These are phyloP conservation scores for Leccinum aurantiacum DNA, from an alignment of 768 basidiomycete genomes.

Conservation along the genomic window DNA sequence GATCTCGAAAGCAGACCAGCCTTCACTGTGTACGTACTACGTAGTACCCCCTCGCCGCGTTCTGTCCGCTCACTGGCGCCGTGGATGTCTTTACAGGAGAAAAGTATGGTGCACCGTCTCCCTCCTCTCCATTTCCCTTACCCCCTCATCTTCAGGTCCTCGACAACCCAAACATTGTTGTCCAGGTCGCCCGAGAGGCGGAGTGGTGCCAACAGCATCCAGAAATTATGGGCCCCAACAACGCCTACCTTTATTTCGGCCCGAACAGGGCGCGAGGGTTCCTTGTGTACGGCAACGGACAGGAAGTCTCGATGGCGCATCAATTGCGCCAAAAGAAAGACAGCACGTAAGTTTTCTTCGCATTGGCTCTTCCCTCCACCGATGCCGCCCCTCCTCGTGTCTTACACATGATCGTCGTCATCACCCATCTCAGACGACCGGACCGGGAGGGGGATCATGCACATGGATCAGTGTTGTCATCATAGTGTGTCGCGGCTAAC, in stretches of 20 bases:
- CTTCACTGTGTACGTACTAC: slow-evolving; percentile 61
- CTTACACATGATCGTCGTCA: neutral
- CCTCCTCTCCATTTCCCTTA: neutral
- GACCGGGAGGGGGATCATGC: neutral
- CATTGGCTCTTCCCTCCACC: neutral
- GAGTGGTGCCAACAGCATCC: slow-evolving; percentile 69
- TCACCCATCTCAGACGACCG: neutral
- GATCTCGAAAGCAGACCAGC: slow-evolving; percentile 64
- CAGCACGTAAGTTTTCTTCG: slow-evolving; percentile 55
- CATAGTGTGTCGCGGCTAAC: neutral
- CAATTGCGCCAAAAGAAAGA: slow-evolving; percentile 58
- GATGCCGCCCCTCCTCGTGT: neutral
- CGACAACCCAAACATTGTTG: slow-evolving; percentile 57
- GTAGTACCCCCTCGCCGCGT: neutral
- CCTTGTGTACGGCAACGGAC: slow-evolving; percentile 67
- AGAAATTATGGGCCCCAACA: slow-evolving; percentile 77
- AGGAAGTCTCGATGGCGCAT: slow-evolving; percentile 55
- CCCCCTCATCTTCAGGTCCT: slow-evolving; percentile 42
- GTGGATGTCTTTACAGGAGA: slow-evolving; percentile 13
- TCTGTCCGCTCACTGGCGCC: slow-evolving; percentile 5
- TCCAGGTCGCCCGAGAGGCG: slow-evolving; percentile 62
- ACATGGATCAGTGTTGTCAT: neutral
- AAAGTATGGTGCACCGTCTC: slow-evolving; percentile 16
- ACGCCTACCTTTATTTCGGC: slow-evolving; percentile 74
- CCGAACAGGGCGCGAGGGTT: slow-evolving; percentile 60